A percentile compares a stretch with the other conserved stretches of the same genome.
Conservation (phyloP, 2,329 filamentous ascomycete genomes). For the Grosmannia serpens region DNA sequence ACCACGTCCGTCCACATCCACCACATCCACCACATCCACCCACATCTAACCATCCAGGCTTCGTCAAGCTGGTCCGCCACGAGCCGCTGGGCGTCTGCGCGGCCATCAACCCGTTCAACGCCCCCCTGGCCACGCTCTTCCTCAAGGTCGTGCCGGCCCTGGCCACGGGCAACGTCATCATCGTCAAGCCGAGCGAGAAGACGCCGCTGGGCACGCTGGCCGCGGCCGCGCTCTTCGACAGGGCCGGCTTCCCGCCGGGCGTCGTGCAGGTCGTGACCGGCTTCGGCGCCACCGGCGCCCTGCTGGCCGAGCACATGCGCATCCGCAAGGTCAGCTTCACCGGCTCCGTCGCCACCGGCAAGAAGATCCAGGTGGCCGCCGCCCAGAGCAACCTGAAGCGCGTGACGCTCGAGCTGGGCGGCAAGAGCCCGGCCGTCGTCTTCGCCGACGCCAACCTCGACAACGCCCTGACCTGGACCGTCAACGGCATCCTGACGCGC, state of each 20-base stretch:
- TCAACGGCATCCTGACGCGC: slow-evolving; percentile 50
- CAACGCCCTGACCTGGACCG: slow-evolving; percentile 34
- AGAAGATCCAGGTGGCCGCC: slow-evolving; percentile 50
- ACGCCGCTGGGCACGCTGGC: slow-evolving; percentile 25
- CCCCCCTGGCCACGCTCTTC: slow-evolving; percentile 20
- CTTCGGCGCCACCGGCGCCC: slow-evolving; percentile 19
- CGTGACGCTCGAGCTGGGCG: slow-evolving; percentile 59
- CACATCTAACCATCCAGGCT: not conserved
- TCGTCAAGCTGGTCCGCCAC: slow-evolving; percentile 24
- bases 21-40: too few species aligned
- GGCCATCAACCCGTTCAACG: slow-evolving; percentile 16
- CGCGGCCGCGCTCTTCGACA: slow-evolving; percentile 23
- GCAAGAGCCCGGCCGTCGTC: slow-evolving; percentile 53
- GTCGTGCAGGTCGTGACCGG: slow-evolving; percentile 30
- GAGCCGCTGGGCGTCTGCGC: slow-evolving; percentile 19
- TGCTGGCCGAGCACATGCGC: slow-evolving; percentile 12
- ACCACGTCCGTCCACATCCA: too few species aligned
- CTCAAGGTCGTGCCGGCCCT: slow-evolving; percentile 28
- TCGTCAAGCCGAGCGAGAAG: slow-evolving; percentile 31
- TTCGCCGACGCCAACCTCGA: slow-evolving; percentile 53
- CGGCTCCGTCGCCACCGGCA: slow-evolving; percentile 54
- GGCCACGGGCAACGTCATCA: slow-evolving; percentile 29
- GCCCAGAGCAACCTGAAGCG: slow-evolving; percentile 52
- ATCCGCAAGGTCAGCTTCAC: slow-evolving; percentile 59
- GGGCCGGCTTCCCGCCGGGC: slow-evolving; percentile 32